Evolutionary conservation across 495 filamentous ascomycete genomes (phyloP).

Genomic region (Aspergillus biplanus): DNA sequence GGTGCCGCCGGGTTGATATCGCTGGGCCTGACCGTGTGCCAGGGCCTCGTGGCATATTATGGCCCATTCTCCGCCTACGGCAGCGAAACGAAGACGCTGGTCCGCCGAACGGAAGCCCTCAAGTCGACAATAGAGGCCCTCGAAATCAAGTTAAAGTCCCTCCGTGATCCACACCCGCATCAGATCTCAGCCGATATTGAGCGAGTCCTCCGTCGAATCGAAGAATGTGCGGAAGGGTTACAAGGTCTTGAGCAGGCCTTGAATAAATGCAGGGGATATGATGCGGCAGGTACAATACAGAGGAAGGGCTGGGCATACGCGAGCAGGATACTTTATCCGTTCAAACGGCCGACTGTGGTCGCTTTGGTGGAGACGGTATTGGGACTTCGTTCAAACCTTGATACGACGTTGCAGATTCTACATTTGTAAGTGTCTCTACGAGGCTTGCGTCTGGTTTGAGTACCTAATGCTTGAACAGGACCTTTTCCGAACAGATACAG

Average conservation of each 20-base stretch:
- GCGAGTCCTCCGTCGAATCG: neutral
- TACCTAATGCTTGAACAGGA: neutral
- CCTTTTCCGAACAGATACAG: neutral
- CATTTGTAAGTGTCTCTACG: constrained; percentile 17
- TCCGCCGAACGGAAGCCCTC: constrained; percentile 3
- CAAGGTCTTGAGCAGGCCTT: neutral
- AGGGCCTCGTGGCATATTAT: constrained; percentile 28
- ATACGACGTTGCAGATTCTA: constrained; percentile 22
- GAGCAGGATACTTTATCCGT: constrained; percentile 21
- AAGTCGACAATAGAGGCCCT: neutral
- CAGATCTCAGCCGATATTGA: neutral
- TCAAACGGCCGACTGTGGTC: constrained; percentile 19
- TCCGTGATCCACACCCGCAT: neutral
- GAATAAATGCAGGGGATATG: neutral
- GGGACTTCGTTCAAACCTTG: constrained; percentile 20
- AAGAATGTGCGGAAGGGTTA: neutral
- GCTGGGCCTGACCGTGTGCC: constrained; percentile 29
- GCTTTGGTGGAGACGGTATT: constrained; percentile 14
- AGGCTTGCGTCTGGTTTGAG: neutral
- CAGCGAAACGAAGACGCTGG: constrained; percentile 17
- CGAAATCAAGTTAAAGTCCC: neutral
- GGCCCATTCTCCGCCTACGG: constrained; percentile 20
- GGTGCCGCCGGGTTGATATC: constrained; percentile 31
- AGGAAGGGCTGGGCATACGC: neutral
- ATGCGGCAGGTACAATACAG: neutral